Conservation (phyloP, 257 asterid genomes). For the Lycium barbarum region DNA sequence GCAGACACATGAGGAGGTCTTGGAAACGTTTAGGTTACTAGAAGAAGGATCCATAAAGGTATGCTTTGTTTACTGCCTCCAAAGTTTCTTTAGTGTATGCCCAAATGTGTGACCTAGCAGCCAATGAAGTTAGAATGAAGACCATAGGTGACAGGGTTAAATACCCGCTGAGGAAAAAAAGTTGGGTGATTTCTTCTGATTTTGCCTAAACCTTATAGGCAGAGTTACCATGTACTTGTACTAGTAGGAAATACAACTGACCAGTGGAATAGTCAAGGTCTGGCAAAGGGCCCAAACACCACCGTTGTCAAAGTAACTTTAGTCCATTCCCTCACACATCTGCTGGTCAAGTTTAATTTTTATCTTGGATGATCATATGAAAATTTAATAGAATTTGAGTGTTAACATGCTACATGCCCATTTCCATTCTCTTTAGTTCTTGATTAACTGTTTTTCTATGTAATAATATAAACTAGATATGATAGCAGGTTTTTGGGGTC, state of each 20-base stretch:
- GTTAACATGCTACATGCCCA: constrained; percentile 2
- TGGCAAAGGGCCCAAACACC: background rate
- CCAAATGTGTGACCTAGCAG: constrained; percentile 17
- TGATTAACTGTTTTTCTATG: background rate
- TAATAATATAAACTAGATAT: background rate
- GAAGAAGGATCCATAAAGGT: constrained; percentile 88
- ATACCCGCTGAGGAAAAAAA: background rate
- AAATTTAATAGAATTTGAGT: background rate
- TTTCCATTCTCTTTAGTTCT: constrained; percentile 17
- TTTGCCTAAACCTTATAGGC: background rate
- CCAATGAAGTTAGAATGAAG: background rate
- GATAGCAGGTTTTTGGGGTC: constrained; percentile 1
- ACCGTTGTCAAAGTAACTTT: background rate
- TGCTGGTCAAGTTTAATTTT: background rate
- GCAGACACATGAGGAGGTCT: constrained; percentile 79
- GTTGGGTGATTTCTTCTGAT: background rate
- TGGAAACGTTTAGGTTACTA: constrained; percentile 67
- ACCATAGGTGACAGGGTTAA: constrained; percentile 1
- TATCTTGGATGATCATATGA: constrained; percentile 6
- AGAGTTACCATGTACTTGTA: background rate
- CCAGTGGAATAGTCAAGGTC: background rate
- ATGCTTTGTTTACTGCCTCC: constrained; percentile 20
- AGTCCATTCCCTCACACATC: background rate
- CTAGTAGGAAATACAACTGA: constrained; percentile 4
- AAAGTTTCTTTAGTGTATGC: background rate